Evolutionary conservation across 371 early-diverging fungal species (phyloP).

Genomic region (Vittaforma corneae): DNA sequence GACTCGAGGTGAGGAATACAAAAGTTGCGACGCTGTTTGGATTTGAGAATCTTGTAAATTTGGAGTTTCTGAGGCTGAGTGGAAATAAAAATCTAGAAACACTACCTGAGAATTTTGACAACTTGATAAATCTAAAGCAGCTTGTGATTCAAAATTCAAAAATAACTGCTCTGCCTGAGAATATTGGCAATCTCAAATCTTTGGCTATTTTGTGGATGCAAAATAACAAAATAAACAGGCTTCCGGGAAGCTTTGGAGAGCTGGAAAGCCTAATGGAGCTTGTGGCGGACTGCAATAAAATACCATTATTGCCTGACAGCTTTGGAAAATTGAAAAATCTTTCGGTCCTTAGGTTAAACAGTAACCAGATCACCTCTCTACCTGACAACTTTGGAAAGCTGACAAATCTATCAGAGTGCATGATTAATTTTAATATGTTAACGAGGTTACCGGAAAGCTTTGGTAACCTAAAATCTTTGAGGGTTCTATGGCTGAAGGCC

Average conservation of each 20-base stretch:
- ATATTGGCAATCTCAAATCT: background rate
- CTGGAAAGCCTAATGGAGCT: background rate
- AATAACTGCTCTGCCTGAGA: conserved; percentile 3
- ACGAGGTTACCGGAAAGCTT: background rate
- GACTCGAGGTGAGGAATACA: too few relatives aligned
- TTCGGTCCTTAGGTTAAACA: background rate
- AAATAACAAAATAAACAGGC: background rate
- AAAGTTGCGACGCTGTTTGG: too few relatives aligned
- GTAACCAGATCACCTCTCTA: background rate
- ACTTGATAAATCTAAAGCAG: too few relatives aligned
- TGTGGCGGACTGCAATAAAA: background rate
- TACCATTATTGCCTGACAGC: background rate
- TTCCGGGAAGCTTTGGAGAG: background rate
- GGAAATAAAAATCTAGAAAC: too few relatives aligned
- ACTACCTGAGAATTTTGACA: too few relatives aligned
- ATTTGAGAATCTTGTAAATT: too few relatives aligned
- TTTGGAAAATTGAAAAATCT: conserved; percentile 2
- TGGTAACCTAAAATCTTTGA: background rate
- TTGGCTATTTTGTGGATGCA: background rate
- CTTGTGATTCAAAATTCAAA: too few relatives aligned
- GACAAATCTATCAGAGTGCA: background rate
- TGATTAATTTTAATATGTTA: background rate
- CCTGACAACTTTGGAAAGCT: background rate
- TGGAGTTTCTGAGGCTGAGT: too few relatives aligned
- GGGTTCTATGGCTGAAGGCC: background rate